Evolutionary conservation across 1,284 basidiomycete genomes (phyloP).

Genomic region (Puccinia horiana): DNA sequence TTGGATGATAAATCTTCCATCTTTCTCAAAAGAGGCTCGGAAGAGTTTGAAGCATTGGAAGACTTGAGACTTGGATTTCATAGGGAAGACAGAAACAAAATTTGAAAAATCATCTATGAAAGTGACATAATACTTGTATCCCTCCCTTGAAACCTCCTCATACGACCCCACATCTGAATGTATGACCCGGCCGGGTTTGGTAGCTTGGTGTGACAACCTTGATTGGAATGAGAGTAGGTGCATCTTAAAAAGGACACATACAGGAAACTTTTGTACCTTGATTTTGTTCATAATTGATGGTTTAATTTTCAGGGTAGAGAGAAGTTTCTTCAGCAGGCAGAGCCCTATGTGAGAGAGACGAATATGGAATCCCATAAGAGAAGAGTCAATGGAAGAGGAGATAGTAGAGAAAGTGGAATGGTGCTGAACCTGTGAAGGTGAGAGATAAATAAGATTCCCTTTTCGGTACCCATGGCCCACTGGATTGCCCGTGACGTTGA

Average conservation of each 20-base stretch:
- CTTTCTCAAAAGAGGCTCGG: background rate
- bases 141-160: background rate
- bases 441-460: constrained; percentile 1
- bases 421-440: background rate
- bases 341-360: background rate
- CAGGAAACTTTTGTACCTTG: background rate
- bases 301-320: background rate
- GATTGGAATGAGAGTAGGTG: background rate
- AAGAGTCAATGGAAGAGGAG: background rate
- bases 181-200: background rate
- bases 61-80: too few species aligned
- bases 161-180: background rate
- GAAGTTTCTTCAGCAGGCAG: background rate
- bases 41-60: too few species aligned
- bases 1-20: background rate
- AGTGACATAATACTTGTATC: background rate
- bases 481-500: background rate
- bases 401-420: background rate
- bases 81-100: background rate
- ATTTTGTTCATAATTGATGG: background rate
- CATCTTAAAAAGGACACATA: background rate
- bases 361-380: background rate
- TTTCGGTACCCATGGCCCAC: background rate
- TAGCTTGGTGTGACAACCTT: too few species aligned
- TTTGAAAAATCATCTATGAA: constrained; percentile 5